phyloP scores from a whole-genome alignment of 2,329 filamentous ascomycete genomes.

The Colletotrichum trifolii region DNA sequence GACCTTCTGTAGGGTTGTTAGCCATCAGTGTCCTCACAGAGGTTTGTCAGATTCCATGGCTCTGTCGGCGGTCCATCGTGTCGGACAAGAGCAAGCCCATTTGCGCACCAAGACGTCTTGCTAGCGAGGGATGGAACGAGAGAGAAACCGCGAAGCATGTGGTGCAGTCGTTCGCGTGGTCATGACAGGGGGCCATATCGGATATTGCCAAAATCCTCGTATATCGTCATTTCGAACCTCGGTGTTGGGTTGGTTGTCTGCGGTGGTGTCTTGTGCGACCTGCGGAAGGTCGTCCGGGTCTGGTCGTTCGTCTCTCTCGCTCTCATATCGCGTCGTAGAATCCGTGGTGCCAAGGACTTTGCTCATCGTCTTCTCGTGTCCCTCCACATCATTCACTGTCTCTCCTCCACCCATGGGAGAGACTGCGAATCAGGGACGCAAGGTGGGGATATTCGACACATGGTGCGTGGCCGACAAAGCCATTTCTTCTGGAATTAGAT shows the following conservation, averaged over 20 bases:
- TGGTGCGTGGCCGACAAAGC: conserved; percentile 24
- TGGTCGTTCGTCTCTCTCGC: conserved; percentile 28
- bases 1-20: conserved; percentile 75
- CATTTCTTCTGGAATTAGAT: conserved; percentile 14
- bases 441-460: conserved; percentile 19
- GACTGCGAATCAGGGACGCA: neutral
- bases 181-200: too few relatives aligned
- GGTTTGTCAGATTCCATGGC: conserved; percentile 3
- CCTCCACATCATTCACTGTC: neutral
- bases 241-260: neutral
- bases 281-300: neutral
- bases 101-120: neutral
- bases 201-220: too few relatives aligned
- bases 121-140: neutral
- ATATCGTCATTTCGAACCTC: too few relatives aligned
- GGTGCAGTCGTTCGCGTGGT: too few relatives aligned
- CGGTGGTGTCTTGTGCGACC: neutral
- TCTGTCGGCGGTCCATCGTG: conserved; percentile 11
- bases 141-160: conserved; percentile 2
- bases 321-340: conserved; percentile 11
- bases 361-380: neutral
- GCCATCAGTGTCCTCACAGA: conserved; percentile 15
- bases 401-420: too few relatives aligned
- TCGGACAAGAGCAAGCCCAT: neutral
- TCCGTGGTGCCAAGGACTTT: neutral